These are phyloP conservation scores for Macrophomina phaseolina DNA, from an alignment of 2,329 filamentous ascomycete species.

Conservation along the genomic window DNA sequence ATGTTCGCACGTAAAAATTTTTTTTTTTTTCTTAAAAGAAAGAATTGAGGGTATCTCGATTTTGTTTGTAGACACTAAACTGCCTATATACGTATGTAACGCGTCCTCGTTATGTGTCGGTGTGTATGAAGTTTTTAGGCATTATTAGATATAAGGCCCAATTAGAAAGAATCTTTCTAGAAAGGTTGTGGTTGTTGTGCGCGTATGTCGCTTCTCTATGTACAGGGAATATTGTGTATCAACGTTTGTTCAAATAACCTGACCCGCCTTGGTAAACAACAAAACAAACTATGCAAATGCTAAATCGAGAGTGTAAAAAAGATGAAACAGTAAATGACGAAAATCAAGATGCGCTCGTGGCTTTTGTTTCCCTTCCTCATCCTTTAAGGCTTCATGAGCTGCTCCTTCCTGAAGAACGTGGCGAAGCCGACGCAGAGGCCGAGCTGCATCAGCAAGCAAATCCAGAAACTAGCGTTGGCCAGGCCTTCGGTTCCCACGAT, in stretches of 20 bases:
- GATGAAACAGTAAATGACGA: neutral
- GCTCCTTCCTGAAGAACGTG: slow-evolving; percentile 64
- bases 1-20: too few species aligned
- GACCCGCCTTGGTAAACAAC: neutral
- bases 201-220: too few species aligned
- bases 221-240: too few species aligned
- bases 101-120: neutral
- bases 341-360: neutral
- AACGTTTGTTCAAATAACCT: too few species aligned
- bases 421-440: slow-evolving; percentile 64
- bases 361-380: neutral
- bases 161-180: too few species aligned
- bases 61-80: neutral
- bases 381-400: slow-evolving; percentile 59
- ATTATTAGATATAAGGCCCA: neutral
- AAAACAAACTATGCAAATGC: neutral
- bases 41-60: slow-evolving; percentile 11
- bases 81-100: neutral
- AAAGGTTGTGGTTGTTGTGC: too few species aligned
- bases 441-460: slow-evolving; percentile 63
- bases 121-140: neutral
- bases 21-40: neutral
- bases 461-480: slow-evolving; percentile 64
- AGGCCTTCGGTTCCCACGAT: slow-evolving; percentile 54
- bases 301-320: neutral